A percentile compares a stretch with the other conserved stretches of the same genome.
These are phyloP conservation scores for Boletus rubropictus DNA, from an alignment of 768 basidiomycete species.

Conservation along the genomic window DNA sequence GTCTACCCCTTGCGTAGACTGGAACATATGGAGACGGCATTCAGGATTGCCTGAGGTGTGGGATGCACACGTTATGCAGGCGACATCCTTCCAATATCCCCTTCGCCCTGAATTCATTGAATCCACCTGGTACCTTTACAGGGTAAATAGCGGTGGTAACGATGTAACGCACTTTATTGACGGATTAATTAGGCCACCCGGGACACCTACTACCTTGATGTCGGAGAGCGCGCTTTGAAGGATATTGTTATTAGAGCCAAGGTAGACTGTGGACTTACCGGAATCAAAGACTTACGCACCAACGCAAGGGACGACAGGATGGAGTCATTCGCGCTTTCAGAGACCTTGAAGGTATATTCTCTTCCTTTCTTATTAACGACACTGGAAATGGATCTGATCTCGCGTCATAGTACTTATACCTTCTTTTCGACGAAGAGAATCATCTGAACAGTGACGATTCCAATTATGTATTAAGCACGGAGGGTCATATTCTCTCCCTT, in stretches of 20 bases:
- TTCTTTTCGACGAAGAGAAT: slow-evolving; percentile 87
- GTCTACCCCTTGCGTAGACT: slow-evolving; percentile 46
- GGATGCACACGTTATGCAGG: slow-evolving; percentile 67
- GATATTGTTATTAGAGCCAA: slow-evolving; percentile 72
- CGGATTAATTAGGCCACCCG: slow-evolving; percentile 64
- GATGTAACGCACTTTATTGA: slow-evolving; percentile 1
- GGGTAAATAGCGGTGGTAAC: slow-evolving; percentile 40
- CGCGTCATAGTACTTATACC: slow-evolving; percentile 71
- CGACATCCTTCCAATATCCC: slow-evolving; percentile 74
- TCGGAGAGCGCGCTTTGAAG: slow-evolving; percentile 76
- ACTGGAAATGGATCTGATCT: slow-evolving; percentile 1
- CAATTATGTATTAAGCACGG: slow-evolving; percentile 90
- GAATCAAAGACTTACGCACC: slow-evolving; percentile 71
- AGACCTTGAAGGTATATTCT: slow-evolving; percentile 75
- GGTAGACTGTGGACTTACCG: slow-evolving; percentile 81
- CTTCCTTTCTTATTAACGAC: background rate
- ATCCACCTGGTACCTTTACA: slow-evolving; percentile 93
- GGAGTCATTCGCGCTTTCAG: slow-evolving; percentile 95
- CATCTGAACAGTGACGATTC: slow-evolving; percentile 68
- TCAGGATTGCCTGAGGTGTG: slow-evolving; percentile 91
- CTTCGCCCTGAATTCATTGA: slow-evolving; percentile 91
- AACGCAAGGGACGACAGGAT: slow-evolving; percentile 87
- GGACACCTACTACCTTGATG: slow-evolving; percentile 88
- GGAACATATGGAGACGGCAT: slow-evolving; percentile 87
- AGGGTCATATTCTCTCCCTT: slow-evolving; percentile 83